These are phyloP conservation scores for Echites panduratus DNA, from an alignment of 257 asterid species.

Conservation along the genomic window DNA sequence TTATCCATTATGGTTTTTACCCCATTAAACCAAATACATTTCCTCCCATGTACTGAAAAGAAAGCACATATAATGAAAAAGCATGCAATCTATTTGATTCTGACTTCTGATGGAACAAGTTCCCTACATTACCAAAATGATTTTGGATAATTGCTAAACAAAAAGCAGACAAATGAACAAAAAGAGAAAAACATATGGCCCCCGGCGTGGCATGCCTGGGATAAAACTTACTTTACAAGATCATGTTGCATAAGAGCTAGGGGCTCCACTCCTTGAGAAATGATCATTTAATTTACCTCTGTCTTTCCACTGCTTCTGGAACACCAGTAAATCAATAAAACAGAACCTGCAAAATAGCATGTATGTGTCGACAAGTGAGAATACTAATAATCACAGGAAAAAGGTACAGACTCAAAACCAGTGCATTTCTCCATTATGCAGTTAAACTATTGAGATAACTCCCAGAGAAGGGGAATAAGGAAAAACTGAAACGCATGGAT, in stretches of 20 bases:
- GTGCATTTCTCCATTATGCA: constrained; percentile 8
- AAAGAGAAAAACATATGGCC: not conserved
- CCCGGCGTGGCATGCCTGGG: constrained; percentile 4
- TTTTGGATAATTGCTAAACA: not conserved
- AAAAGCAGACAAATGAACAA: not conserved
- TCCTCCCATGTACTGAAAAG: not conserved
- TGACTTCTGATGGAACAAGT: not conserved
- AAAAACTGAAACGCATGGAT: not conserved
- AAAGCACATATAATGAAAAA: not conserved
- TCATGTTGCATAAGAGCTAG: not conserved
- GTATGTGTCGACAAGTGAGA: not conserved
- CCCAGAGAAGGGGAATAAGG: not conserved
- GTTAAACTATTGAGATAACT: not conserved
- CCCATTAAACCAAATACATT: not conserved
- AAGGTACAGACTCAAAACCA: not conserved
- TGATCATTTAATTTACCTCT: constrained; percentile 8
- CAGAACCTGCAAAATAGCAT: constrained; percentile 4
- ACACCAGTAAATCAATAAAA: not conserved
- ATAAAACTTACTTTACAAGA: constrained; percentile 2
- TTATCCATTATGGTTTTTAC: not conserved
- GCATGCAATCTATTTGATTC: not conserved
- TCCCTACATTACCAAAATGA: constrained; percentile 1
- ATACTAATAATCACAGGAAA: not conserved
- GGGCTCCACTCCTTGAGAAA: constrained; percentile 15
- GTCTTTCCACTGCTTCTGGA: not conserved